Percentiles rank a stretch among this genome's conserved stretches.
Conservation (phyloP, 208 protist species). For the Trypanosoma scelopori region DNA sequence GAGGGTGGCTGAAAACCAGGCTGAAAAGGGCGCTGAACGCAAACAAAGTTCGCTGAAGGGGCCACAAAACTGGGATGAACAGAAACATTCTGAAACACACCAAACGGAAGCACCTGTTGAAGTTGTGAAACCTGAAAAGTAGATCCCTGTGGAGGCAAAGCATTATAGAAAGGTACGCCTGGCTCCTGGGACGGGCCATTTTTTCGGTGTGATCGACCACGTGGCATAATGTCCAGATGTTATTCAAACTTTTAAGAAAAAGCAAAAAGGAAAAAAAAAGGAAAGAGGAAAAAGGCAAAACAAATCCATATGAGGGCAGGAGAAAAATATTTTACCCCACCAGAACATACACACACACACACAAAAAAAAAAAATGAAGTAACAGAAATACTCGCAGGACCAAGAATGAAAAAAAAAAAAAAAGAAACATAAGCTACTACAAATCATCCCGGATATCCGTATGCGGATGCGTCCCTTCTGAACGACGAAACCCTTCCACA, state of each 20-base stretch:
- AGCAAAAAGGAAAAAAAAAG: slow-evolving; percentile 22
- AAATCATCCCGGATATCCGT: slow-evolving; percentile 30
- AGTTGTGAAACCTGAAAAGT: slow-evolving; percentile 15
- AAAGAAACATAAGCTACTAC: slow-evolving; percentile 9
- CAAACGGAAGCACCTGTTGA: slow-evolving; percentile 1
- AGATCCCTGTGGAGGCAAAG: not conserved
- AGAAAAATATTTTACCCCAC: too few relatives aligned
- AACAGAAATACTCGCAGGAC: not conserved
- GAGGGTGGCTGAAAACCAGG: not conserved
- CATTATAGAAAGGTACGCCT: not conserved
- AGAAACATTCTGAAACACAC: not conserved
- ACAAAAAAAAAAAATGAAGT: not conserved
- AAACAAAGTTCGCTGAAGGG: not conserved
- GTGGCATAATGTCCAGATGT: slow-evolving; percentile 32
- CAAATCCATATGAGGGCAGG: not conserved
- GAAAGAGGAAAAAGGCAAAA: not conserved
- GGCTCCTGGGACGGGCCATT: slow-evolving; percentile 4
- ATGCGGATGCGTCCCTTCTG: not conserved
- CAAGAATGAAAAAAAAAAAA: slow-evolving; percentile 7
- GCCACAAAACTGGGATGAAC: not conserved
- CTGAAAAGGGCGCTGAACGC: not conserved
- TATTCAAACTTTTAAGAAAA: slow-evolving; percentile 13
- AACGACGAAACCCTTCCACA: slow-evolving; percentile 12
- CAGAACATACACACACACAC: too few relatives aligned
- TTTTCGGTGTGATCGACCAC: slow-evolving; percentile 31